phyloP scores from a whole-genome alignment of 257 asterid species.

The Asclepias syriaca region DNA sequence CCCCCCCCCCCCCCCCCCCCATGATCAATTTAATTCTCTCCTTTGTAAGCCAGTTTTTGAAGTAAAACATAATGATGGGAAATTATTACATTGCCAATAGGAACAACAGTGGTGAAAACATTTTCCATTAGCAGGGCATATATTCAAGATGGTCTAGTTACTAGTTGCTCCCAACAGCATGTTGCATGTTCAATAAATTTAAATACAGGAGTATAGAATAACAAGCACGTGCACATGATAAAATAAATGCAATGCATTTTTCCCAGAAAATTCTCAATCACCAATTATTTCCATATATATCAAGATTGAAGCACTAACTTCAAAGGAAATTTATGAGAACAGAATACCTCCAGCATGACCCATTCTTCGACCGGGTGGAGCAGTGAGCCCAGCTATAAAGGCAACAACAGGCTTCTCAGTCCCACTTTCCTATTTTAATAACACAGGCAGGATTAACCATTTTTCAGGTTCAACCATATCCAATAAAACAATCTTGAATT shows the following conservation, averaged over 20 bases:
- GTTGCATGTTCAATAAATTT: not conserved
- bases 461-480: not conserved
- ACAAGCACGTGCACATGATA: not conserved
- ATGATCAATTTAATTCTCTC: not conserved
- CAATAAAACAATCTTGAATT: not conserved
- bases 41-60: not conserved
- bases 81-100: not conserved
- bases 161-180: not conserved
- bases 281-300: not conserved
- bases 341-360: slow-evolving; percentile 95
- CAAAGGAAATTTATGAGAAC: slow-evolving; percentile 1
- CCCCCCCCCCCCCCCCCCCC: too few relatives aligned
- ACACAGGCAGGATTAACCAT: not conserved
- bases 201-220: not conserved
- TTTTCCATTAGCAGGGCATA: not conserved
- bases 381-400: slow-evolving; percentile 97
- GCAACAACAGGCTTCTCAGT: slow-evolving; percentile 88
- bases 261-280: not conserved
- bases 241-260: not conserved
- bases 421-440: slow-evolving; percentile 69
- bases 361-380: slow-evolving; percentile 99
- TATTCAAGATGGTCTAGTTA: not conserved
- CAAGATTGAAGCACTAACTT: slow-evolving; percentile 4
- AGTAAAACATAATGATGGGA: not conserved
- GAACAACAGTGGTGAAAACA: not conserved